These are phyloP conservation scores for Candida tallmaniae DNA, from an alignment of 805 yeast genomes.

Conservation along the genomic window DNA sequence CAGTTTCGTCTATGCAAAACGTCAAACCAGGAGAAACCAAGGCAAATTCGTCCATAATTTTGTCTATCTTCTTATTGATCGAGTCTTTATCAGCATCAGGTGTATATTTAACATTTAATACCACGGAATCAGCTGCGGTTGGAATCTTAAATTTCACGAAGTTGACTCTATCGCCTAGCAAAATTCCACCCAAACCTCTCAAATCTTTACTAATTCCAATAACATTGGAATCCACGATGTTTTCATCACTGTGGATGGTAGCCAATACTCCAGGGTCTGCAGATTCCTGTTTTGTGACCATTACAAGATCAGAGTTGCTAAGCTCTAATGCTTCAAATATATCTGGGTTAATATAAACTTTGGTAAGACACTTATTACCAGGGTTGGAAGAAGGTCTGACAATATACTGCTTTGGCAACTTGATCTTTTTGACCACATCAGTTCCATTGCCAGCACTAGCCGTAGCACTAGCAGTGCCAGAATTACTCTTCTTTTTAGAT, in stretches of 20 bases:
- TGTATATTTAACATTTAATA: neutral
- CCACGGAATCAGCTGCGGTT: slow-evolving; percentile 2
- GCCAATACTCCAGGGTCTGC: slow-evolving; percentile 44
- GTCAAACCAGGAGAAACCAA: slow-evolving; percentile 54
- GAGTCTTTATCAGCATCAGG: neutral
- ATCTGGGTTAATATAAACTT: slow-evolving; percentile 39
- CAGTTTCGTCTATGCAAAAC: slow-evolving; percentile 4
- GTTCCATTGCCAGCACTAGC: slow-evolving; percentile 7
- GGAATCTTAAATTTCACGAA: slow-evolving; percentile 53
- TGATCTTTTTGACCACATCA: slow-evolving; percentile 25
- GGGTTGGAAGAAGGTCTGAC: slow-evolving; percentile 28
- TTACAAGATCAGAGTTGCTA: slow-evolving; percentile 41
- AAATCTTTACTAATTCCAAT: slow-evolving; percentile 21
- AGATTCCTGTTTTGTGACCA: slow-evolving; percentile 39
- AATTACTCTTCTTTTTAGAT: slow-evolving; percentile 1
- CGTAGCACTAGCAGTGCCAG: slow-evolving; percentile 1
- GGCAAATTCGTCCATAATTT: slow-evolving; percentile 50
- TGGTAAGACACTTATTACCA: slow-evolving; percentile 27
- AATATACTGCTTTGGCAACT: slow-evolving; percentile 38
- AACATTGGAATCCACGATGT: slow-evolving; percentile 24
- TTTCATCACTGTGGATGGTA: slow-evolving; percentile 33
- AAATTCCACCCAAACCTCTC: slow-evolving; percentile 32
- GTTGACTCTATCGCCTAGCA: slow-evolving; percentile 45
- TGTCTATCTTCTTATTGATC: slow-evolving; percentile 28
- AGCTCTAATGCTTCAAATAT: slow-evolving; percentile 46